Conservation (phyloP, 2,329 filamentous ascomycete genomes). For the Exophiala oligosperma region DNA sequence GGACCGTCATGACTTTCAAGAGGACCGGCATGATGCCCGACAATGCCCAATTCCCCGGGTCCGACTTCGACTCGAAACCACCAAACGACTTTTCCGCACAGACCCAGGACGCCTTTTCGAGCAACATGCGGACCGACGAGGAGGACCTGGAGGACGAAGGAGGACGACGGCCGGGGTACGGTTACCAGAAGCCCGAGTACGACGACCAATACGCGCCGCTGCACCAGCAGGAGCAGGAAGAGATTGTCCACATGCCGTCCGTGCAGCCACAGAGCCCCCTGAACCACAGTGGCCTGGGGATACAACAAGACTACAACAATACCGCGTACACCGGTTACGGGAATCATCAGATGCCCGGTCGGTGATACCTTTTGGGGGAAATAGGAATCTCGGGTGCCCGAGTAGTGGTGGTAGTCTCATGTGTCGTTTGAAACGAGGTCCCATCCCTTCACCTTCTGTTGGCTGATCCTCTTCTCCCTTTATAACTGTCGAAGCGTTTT, state of each 20-base stretch:
- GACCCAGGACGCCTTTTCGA: constrained; percentile 49
- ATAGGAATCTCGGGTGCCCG: constrained; percentile 6
- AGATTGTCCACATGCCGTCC: constrained; percentile 34
- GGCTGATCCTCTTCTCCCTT: no score
- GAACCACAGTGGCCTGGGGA: constrained; percentile 34
- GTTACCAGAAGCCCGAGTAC: constrained; percentile 48
- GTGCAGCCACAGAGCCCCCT: constrained; percentile 31
- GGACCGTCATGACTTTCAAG: constrained; percentile 57
- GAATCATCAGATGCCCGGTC: constrained; percentile 2
- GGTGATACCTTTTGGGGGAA: constrained; percentile 1
- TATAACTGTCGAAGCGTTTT: no score
- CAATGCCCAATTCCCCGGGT: constrained; percentile 23
- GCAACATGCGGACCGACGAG: constrained; percentile 45
- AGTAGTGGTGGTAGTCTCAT: no score
- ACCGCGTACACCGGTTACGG: constrained; percentile 44
- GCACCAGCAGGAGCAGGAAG: constrained; percentile 48
- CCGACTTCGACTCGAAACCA: neutral
- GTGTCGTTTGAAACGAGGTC: neutral
- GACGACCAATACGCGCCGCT: constrained; percentile 55
- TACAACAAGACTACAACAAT: constrained; percentile 45
- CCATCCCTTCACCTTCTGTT: constrained; percentile 21
- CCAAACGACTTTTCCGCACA: constrained; percentile 50
- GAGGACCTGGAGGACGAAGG: constrained; percentile 42
- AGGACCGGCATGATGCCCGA: constrained; percentile 57
- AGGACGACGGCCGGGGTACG: constrained; percentile 39